These are phyloP conservation scores for Suhomyces pyralidae DNA, from an alignment of 805 yeast genomes.

Conservation along the genomic window DNA sequence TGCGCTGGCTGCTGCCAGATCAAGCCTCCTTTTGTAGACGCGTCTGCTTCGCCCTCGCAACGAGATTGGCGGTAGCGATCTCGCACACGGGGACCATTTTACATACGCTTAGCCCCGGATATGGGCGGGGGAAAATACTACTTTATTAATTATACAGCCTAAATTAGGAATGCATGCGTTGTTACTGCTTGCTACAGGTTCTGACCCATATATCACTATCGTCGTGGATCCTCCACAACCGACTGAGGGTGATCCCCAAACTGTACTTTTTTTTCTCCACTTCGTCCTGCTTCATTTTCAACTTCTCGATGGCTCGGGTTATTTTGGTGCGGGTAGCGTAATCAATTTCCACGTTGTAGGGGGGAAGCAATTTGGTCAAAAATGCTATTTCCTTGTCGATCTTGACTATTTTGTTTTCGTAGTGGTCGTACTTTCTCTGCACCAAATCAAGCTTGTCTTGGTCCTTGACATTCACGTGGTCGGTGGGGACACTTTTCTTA, in stretches of 20 bases:
- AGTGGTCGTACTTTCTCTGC: conserved; percentile 36
- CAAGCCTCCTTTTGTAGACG: not conserved
- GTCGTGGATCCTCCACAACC: conserved; percentile 42
- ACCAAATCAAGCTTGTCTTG: conserved; percentile 14
- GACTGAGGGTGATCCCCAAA: conserved; percentile 40
- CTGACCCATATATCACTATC: conserved; percentile 44
- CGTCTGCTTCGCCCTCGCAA: not conserved
- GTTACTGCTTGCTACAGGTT: conserved; percentile 17
- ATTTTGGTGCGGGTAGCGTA: conserved; percentile 40
- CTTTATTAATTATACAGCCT: conserved; percentile 5
- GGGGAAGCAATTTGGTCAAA: conserved; percentile 39
- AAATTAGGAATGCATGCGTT: conserved; percentile 4
- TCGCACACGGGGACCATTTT: not conserved
- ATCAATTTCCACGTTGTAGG: conserved; percentile 42
- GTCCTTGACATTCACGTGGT: conserved; percentile 3
- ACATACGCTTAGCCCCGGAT: not conserved
- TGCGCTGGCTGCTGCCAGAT: too few species aligned
- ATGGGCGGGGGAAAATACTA: not conserved
- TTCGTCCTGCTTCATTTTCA: conserved; percentile 39
- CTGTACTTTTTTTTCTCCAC: conserved; percentile 39
- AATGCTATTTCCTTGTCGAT: conserved; percentile 40
- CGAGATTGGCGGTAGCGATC: not conserved
- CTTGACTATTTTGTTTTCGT: conserved; percentile 28
- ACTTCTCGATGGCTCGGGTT: conserved; percentile 37
- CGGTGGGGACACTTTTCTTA: not conserved